Percentiles rank a stretch among this genome's conserved stretches.
These are phyloP conservation scores for Ceratopteris richardii DNA, from an alignment of 75 land plant genomes.

Conservation along the genomic window DNA sequence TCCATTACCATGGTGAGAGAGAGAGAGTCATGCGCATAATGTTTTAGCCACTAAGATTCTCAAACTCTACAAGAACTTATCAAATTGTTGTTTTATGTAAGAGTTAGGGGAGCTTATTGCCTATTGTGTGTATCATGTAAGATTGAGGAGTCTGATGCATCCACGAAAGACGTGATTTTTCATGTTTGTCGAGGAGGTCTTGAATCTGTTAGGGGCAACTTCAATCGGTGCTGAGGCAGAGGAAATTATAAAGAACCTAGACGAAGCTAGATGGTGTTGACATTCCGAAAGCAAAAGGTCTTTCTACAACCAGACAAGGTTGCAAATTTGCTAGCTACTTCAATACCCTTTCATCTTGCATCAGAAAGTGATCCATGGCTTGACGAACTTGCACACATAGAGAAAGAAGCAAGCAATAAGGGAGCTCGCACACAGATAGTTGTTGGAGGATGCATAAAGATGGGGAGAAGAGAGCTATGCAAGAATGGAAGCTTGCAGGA, in stretches of 20 bases:
- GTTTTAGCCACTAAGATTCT: no score
- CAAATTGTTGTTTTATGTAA: no score
- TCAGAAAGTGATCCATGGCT: constrained; percentile 20
- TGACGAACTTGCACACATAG: constrained; percentile 37
- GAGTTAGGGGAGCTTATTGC: no score
- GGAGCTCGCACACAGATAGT: constrained; percentile 37
- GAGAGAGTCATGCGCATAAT: no score
- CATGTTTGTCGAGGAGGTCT: constrained; percentile 27
- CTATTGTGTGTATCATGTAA: no score
- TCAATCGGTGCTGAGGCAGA: constrained; percentile 45
- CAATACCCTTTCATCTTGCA: constrained; percentile 31
- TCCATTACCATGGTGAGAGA: no score
- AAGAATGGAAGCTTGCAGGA: no score
- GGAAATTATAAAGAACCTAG: constrained; percentile 42
- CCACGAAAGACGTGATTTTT: no score
- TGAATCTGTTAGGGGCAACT: constrained; percentile 56
- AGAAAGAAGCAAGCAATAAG: constrained; percentile 48
- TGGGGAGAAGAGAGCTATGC: no score
- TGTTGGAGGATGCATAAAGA: no score
- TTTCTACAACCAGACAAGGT: constrained; percentile 75
- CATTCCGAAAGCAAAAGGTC: constrained; percentile 65
- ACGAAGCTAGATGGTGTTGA: constrained; percentile 71
- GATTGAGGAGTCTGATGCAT: no score
- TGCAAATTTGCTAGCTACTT: constrained; percentile 46
- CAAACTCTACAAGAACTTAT: no score